Conservation (phyloP, 352 stramenopile genomes). For the Phytophthora pisi region DNA sequence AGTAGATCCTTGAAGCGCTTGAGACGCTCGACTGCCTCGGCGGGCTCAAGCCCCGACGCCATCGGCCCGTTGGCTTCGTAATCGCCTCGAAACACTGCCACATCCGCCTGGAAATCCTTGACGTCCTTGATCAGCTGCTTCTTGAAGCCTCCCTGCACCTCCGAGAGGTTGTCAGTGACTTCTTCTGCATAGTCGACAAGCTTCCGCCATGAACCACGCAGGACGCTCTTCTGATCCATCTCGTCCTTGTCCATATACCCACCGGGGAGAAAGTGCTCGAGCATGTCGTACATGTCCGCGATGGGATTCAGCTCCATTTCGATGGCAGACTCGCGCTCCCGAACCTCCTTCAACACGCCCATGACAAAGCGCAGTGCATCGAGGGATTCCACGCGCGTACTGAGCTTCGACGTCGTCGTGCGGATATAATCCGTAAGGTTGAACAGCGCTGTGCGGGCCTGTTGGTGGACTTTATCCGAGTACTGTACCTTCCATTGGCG, state of each 20-base stretch:
- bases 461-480: slow-evolving; percentile 81
- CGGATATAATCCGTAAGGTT: slow-evolving; percentile 85
- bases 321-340: slow-evolving; percentile 86
- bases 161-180: slow-evolving; percentile 84
- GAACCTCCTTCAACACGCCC: slow-evolving; percentile 81
- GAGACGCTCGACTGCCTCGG: slow-evolving; percentile 84
- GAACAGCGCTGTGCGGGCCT: slow-evolving; percentile 63
- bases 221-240: slow-evolving; percentile 91
- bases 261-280: slow-evolving; percentile 86
- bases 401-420: slow-evolving; percentile 74
- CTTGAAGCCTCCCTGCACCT: slow-evolving; percentile 90
- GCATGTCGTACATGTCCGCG: slow-evolving; percentile 90
- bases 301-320: slow-evolving; percentile 92
- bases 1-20: slow-evolving; percentile 89
- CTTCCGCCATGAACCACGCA: slow-evolving; percentile 85
- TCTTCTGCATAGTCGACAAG: slow-evolving; percentile 90
- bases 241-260: slow-evolving; percentile 90
- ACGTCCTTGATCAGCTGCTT: slow-evolving; percentile 91
- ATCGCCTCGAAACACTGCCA: slow-evolving; percentile 66
- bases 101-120: slow-evolving; percentile 81
- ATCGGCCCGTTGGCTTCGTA: slow-evolving; percentile 74
- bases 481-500: slow-evolving; percentile 89
- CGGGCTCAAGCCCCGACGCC: slow-evolving; percentile 76
- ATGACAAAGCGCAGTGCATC: slow-evolving; percentile 86
- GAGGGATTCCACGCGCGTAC: slow-evolving; percentile 67